Conservation (phyloP, 345 rosid genomes). For the Populus deltoides region DNA sequence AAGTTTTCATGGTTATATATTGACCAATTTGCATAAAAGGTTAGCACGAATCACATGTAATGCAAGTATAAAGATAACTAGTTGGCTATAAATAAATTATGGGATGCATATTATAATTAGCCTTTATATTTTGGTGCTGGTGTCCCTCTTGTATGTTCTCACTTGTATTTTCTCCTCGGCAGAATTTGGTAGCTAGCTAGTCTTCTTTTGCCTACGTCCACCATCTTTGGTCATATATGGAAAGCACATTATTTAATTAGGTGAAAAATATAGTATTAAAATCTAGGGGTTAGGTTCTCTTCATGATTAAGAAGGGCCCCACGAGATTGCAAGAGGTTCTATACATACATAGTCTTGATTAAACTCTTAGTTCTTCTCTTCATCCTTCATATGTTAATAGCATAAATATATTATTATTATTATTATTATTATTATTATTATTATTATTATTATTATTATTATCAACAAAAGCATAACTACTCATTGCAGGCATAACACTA, state of each 20-base stretch:
- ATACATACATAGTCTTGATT: slow-evolving; percentile 2
- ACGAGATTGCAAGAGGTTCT: slow-evolving; percentile 32
- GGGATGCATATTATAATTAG: too few relatives aligned
- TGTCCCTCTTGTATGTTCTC: too few relatives aligned
- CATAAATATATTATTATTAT: background rate
- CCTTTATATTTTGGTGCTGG: too few relatives aligned
- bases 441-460: too few relatives aligned
- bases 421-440: too few relatives aligned
- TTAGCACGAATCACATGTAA: too few relatives aligned
- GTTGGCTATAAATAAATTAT: too few relatives aligned
- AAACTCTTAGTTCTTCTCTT: slow-evolving; percentile 6
- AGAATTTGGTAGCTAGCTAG: background rate
- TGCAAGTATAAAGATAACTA: too few relatives aligned
- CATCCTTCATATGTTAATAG: background rate
- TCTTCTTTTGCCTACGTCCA: background rate
- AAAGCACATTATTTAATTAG: slow-evolving; percentile 14
- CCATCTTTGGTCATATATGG: slow-evolving; percentile 4
- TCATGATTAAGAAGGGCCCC: slow-evolving; percentile 39
- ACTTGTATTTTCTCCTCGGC: too few relatives aligned
- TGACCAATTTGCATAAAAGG: too few relatives aligned
- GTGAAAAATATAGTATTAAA: slow-evolving; percentile 8
- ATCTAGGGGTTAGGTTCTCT: slow-evolving; percentile 34
- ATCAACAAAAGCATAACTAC: background rate
- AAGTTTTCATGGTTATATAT: too few relatives aligned
- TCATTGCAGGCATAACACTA: slow-evolving; percentile 21